phyloP scores from a whole-genome alignment of 2,329 filamentous ascomycete species.

The Apiospora hydei region DNA sequence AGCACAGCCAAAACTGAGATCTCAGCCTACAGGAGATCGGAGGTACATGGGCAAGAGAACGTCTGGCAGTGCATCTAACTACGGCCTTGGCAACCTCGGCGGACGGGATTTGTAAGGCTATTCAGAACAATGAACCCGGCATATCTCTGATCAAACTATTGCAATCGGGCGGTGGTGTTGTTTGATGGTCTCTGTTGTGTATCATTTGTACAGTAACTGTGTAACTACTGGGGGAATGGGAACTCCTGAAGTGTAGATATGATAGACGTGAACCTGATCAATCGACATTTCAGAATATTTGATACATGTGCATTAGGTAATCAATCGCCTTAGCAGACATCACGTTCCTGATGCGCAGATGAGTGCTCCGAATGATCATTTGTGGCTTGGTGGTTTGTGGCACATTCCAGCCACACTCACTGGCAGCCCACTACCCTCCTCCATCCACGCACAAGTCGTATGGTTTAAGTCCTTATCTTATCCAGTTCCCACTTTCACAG shows the following conservation, averaged over 20 bases:
- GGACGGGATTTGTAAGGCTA: background rate
- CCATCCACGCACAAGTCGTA: background rate
- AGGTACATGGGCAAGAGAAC: background rate
- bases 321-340: background rate
- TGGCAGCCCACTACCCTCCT: background rate
- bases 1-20: background rate
- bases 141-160: background rate
- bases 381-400: background rate
- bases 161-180: background rate
- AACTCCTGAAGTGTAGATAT: constrained; percentile 2
- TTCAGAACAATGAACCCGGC: background rate
- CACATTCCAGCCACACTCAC: background rate
- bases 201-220: constrained; percentile 21
- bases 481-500: background rate
- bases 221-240: constrained; percentile 2
- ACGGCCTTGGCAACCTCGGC: background rate
- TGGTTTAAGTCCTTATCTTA: constrained; percentile 11
- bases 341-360: background rate
- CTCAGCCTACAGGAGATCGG: background rate
- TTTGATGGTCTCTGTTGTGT: background rate
- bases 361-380: background rate
- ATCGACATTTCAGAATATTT: background rate
- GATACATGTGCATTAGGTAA: background rate
- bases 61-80: constrained; percentile 1
- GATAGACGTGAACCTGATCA: background rate